phyloP scores from a whole-genome alignment of 108 stramenopile species.

The Fragilariopsis cylindrus region DNA sequence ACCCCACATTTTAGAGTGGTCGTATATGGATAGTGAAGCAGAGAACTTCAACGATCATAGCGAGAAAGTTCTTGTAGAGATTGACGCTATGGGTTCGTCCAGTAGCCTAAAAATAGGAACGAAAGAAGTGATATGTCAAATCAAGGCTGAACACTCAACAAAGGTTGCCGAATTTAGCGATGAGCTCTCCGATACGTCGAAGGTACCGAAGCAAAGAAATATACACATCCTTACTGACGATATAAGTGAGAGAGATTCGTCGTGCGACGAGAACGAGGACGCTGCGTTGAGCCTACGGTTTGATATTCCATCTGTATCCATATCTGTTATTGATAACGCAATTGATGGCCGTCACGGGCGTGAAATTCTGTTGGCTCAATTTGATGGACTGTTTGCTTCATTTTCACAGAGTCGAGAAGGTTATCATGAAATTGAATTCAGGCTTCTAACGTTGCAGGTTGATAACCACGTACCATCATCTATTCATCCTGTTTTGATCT shows the following conservation, averaged over 20 bases:
- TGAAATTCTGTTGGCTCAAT: conserved; percentile 63
- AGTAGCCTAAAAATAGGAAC: conserved; percentile 44
- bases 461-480: conserved; percentile 78
- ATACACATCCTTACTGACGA: not conserved
- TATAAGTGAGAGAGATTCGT: not conserved
- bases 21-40: conserved; percentile 43
- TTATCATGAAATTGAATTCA: conserved; percentile 73
- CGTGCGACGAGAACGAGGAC: conserved; percentile 48
- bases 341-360: conserved; percentile 38
- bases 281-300: conserved; percentile 49
- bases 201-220: conserved; percentile 7
- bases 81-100: conserved; percentile 73
- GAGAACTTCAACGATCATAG: conserved; percentile 27
- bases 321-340: conserved; percentile 73
- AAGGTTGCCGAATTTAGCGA: conserved; percentile 69
- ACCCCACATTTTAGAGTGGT: conserved; percentile 76
- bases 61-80: conserved; percentile 44
- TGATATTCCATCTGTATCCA: conserved; percentile 46
- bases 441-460: conserved; percentile 56
- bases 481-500: conserved; percentile 69
- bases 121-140: conserved; percentile 52
- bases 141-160: conserved; percentile 72
- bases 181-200: not conserved
- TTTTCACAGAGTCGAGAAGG: conserved; percentile 74
- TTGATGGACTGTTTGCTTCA: conserved; percentile 38